Conservation (phyloP, 2,329 filamentous ascomycete species). For the Diatrype stigma region DNA sequence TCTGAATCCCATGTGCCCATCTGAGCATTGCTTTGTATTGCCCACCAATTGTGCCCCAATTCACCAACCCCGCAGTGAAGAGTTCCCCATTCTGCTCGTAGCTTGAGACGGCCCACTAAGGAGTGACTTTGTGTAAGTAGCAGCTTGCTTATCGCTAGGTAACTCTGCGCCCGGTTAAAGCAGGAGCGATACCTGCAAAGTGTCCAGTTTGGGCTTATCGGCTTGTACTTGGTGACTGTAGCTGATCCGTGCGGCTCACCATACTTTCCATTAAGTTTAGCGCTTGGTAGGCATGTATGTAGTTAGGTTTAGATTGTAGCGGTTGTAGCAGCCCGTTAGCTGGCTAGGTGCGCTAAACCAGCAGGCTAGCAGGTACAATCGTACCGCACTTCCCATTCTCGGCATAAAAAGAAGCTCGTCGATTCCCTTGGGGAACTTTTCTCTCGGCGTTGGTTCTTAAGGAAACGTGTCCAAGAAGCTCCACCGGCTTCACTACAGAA, state of each 20-base stretch:
- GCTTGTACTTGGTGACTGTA: neutral
- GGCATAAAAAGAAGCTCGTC: neutral
- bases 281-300: too few relatives aligned
- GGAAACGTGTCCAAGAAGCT: conserved; percentile 1
- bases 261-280: too few relatives aligned
- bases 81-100: neutral
- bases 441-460: neutral
- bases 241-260: neutral
- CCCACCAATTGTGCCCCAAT: neutral
- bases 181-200: neutral
- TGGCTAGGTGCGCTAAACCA: too few relatives aligned
- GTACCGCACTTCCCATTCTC: neutral
- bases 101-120: too few relatives aligned
- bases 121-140: too few relatives aligned
- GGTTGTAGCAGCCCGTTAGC: too few relatives aligned
- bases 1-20: too few relatives aligned
- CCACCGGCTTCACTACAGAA: neutral
- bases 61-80: neutral
- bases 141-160: neutral
- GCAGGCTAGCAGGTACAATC: too few relatives aligned
- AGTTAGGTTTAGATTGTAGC: too few relatives aligned
- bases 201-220: neutral
- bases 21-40: neutral
- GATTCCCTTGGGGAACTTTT: neutral
- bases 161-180: neutral